phyloP scores from a whole-genome alignment of 306 rosid species.

The Rosa persica region DNA sequence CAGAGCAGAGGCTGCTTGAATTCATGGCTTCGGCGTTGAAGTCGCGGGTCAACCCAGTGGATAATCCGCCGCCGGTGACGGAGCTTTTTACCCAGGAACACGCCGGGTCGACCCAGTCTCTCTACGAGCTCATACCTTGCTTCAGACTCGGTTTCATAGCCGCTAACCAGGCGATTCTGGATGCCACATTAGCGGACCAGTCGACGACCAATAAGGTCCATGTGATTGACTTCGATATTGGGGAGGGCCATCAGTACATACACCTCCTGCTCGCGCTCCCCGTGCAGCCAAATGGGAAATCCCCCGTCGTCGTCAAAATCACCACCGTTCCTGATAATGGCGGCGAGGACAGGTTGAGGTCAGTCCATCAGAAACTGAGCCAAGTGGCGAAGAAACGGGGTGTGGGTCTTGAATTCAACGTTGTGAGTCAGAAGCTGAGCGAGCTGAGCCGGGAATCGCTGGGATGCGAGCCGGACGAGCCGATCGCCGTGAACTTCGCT shows the following conservation, averaged over 20 bases:
- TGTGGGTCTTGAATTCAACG: constrained; percentile 41
- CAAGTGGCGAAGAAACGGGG: constrained; percentile 34
- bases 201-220: constrained; percentile 40
- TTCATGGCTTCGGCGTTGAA: constrained; percentile 64
- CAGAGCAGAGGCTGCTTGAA: constrained; percentile 47
- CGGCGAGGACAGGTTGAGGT: constrained; percentile 40
- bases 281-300: constrained; percentile 31
- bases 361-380: constrained; percentile 37
- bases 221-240: constrained; percentile 83
- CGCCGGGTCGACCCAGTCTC: constrained; percentile 64
- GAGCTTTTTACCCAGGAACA: constrained; percentile 61
- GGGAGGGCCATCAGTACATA: constrained; percentile 60
- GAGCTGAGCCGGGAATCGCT: constrained; percentile 81
- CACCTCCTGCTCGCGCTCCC: constrained; percentile 49
- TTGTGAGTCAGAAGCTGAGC: constrained; percentile 33
- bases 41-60: constrained; percentile 46
- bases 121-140: constrained; percentile 54
- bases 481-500: constrained; percentile 69
- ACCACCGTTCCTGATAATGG: constrained; percentile 44
- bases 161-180: constrained; percentile 73
- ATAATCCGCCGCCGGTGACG: constrained; percentile 39
- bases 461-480: constrained; percentile 55
- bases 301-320: constrained; percentile 37
- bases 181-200: constrained; percentile 59
- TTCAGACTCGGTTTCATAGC: constrained; percentile 62